These are phyloP conservation scores for Mycena chlorophos DNA, from an alignment of 768 basidiomycete species.

Conservation along the genomic window DNA sequence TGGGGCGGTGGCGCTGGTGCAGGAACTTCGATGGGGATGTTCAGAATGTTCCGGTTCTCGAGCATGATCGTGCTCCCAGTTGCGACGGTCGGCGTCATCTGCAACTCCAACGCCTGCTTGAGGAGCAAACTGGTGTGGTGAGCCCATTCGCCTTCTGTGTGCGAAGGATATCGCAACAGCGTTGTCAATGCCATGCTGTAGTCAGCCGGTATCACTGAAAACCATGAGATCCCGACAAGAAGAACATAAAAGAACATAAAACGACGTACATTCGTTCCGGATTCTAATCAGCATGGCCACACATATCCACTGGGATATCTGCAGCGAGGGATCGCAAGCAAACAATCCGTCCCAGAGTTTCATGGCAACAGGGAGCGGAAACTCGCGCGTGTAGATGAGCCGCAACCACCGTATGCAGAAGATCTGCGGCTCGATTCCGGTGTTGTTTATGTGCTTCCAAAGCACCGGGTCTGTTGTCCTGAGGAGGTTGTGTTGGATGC, in stretches of 20 bases:
- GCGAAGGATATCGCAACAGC: slow-evolving; percentile 82
- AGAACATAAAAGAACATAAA: neutral
- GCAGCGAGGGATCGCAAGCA: slow-evolving; percentile 78
- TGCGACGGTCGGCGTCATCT: slow-evolving; percentile 69
- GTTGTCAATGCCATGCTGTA: slow-evolving; percentile 83
- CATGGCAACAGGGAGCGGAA: slow-evolving; percentile 78
- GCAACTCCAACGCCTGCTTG: slow-evolving; percentile 79
- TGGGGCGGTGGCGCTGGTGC: slow-evolving; percentile 40
- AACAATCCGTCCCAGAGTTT: slow-evolving; percentile 95
- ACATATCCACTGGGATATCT: slow-evolving; percentile 82
- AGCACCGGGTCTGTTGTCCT: slow-evolving; percentile 79
- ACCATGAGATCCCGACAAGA: neutral
- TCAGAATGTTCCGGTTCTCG: slow-evolving; percentile 79
- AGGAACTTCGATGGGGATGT: slow-evolving; percentile 69
- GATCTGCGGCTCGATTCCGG: slow-evolving; percentile 92
- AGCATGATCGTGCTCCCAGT: slow-evolving; percentile 77
- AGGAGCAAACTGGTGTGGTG: slow-evolving; percentile 72
- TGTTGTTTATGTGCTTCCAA: slow-evolving; percentile 70
- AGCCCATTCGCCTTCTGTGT: slow-evolving; percentile 40
- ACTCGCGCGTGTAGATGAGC: slow-evolving; percentile 90
- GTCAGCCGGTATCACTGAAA: slow-evolving; percentile 78
- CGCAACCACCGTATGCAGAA: slow-evolving; percentile 97
- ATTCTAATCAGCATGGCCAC: slow-evolving; percentile 95
- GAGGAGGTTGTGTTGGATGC: slow-evolving; percentile 73
- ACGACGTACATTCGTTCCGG: slow-evolving; percentile 77